Percentiles rank a stretch among this genome's conserved stretches.
These are phyloP conservation scores for Elsinoe ampelina DNA, from an alignment of 2,329 filamentous ascomycete species.

Conservation along the genomic window DNA sequence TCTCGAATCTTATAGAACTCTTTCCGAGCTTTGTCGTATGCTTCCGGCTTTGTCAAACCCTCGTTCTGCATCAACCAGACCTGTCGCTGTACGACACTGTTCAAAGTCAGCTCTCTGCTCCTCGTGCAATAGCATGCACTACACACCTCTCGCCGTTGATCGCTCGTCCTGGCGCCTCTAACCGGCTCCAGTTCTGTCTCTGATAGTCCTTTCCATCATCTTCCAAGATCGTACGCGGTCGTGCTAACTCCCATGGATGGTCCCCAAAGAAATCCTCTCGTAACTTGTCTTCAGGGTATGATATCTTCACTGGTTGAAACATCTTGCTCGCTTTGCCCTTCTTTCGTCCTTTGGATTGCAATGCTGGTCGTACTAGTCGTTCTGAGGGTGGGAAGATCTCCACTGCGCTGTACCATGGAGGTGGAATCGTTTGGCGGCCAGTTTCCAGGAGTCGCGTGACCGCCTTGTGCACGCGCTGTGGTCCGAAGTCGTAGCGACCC, in stretches of 20 bases:
- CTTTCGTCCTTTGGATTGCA: slow-evolving; percentile 40
- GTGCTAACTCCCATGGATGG: slow-evolving; percentile 93
- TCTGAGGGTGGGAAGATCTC: slow-evolving; percentile 51
- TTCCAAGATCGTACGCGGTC: slow-evolving; percentile 78
- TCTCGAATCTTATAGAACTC: slow-evolving; percentile 87
- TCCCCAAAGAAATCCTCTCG: slow-evolving; percentile 79
- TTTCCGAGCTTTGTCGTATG: slow-evolving; percentile 78
- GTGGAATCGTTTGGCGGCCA: slow-evolving; percentile 32
- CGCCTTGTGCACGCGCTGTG: slow-evolving; percentile 45
- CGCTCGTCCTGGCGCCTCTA: slow-evolving; percentile 64
- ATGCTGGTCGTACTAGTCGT: slow-evolving; percentile 46
- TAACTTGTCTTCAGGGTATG: slow-evolving; percentile 75
- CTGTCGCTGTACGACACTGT: slow-evolving; percentile 85
- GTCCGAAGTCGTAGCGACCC: slow-evolving; percentile 44
- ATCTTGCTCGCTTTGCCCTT: slow-evolving; percentile 61
- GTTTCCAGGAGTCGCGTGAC: slow-evolving; percentile 42
- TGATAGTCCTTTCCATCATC: slow-evolving; percentile 72
- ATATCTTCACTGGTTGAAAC: slow-evolving; percentile 69
- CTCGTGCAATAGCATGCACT: neutral
- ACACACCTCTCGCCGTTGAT: slow-evolving; percentile 74
- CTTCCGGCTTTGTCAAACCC: slow-evolving; percentile 40
- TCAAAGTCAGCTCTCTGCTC: neutral
- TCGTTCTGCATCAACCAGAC: slow-evolving; percentile 62
- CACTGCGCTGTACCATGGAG: slow-evolving; percentile 50
- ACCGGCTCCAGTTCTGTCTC: slow-evolving; percentile 64